Conservation (phyloP, 352 stramenopile species). For the Phytophthora niederhauseri region DNA sequence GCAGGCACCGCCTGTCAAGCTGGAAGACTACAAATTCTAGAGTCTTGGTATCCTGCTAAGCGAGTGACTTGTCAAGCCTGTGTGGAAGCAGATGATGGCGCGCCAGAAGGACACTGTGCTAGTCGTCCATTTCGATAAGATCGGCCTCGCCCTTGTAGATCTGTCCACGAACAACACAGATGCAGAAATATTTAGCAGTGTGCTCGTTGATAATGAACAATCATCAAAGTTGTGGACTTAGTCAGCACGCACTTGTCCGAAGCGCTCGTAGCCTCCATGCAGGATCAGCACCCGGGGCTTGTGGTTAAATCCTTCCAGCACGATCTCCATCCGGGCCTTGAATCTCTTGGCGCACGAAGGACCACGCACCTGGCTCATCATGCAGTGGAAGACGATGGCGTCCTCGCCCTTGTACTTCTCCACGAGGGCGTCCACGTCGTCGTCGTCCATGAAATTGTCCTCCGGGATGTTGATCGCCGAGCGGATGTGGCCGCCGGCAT, state of each 20-base stretch:
- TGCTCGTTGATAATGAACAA: conserved; percentile 1
- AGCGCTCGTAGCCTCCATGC: conserved; percentile 72
- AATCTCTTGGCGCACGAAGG: conserved; percentile 84
- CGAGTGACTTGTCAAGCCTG: conserved; percentile 3
- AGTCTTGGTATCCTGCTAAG: conserved; percentile 6
- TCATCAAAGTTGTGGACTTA: neutral
- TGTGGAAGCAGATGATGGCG: neutral
- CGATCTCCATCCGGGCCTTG: conserved; percentile 57
- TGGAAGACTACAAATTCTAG: conserved; percentile 62
- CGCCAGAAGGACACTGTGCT: neutral
- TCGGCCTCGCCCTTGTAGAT: conserved; percentile 55
- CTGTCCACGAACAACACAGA: conserved; percentile 33
- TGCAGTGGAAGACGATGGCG: conserved; percentile 87
- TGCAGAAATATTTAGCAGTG: conserved; percentile 27
- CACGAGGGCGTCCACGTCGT: conserved; percentile 81
- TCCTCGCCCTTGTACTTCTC: conserved; percentile 64
- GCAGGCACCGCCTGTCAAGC: conserved; percentile 55
- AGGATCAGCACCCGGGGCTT: conserved; percentile 74
- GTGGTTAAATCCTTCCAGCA: conserved; percentile 49
- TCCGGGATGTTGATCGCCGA: conserved; percentile 79
- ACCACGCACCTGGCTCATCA: conserved; percentile 87
- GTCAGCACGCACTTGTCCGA: conserved; percentile 58
- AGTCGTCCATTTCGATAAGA: conserved; percentile 48
- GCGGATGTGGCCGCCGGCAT: conserved; percentile 76
- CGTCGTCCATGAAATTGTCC: conserved; percentile 82